Conservation (phyloP, 164 flowering plant species). For the Protea cynaroides region DNA sequence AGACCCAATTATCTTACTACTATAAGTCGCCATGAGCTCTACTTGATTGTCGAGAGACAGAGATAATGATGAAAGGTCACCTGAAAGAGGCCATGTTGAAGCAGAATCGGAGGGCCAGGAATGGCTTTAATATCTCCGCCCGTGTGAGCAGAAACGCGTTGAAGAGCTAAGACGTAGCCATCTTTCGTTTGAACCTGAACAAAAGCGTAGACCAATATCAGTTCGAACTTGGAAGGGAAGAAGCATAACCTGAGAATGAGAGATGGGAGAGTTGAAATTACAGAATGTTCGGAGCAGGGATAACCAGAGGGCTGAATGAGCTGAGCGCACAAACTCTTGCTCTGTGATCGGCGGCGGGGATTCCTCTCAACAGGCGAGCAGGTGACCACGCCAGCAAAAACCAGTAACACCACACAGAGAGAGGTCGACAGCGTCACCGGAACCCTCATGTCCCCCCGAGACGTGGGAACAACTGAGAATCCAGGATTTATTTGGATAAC, state of each 20-base stretch:
- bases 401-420: slow-evolving; percentile 1
- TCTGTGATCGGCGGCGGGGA: slow-evolving; percentile 15
- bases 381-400: neutral
- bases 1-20: neutral
- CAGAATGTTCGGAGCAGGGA: slow-evolving; percentile 77
- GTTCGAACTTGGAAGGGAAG: too few relatives aligned
- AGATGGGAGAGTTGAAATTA: slow-evolving; percentile 21
- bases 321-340: slow-evolving; percentile 40
- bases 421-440: neutral
- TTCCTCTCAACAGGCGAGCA: slow-evolving; percentile 2
- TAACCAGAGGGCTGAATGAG: slow-evolving; percentile 64
- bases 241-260: too few relatives aligned
- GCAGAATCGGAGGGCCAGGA: slow-evolving; percentile 67
- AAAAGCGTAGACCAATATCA: neutral
- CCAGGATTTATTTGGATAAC: too few relatives aligned
- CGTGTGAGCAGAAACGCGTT: slow-evolving; percentile 54
- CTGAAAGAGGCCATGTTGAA: slow-evolving; percentile 83
- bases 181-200: slow-evolving; percentile 68
- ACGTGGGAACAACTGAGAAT: too few relatives aligned
- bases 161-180: slow-evolving; percentile 67
- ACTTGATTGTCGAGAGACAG: neutral
- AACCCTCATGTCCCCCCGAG: too few relatives aligned
- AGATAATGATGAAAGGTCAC: slow-evolving; percentile 25
- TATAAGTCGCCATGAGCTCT: neutral
- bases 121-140: slow-evolving; percentile 13